A percentile compares a stretch with the other conserved stretches of the same genome.
These are phyloP conservation scores for Aspergillus ostianus DNA, from an alignment of 495 filamentous ascomycete species.

Conservation along the genomic window DNA sequence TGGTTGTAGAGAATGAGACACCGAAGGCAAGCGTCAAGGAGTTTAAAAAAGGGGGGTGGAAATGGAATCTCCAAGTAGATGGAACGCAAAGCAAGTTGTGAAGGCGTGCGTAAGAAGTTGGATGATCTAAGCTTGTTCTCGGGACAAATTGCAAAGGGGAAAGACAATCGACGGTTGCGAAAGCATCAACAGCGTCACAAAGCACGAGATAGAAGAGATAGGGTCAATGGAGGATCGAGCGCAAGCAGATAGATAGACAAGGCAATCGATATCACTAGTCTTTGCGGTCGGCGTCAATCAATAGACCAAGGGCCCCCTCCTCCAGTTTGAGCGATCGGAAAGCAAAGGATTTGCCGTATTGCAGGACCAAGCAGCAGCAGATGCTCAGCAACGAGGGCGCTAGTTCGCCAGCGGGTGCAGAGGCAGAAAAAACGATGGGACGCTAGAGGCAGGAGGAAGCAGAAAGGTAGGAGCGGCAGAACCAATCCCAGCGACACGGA, in stretches of 20 bases:
- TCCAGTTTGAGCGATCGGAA: constrained; percentile 19
- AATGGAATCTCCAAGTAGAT: constrained; percentile 1
- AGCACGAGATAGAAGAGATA: constrained; percentile 16
- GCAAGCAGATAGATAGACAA: constrained; percentile 14
- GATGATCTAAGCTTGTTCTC: constrained; percentile 16
- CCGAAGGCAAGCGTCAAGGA: background rate
- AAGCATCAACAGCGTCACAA: constrained; percentile 1
- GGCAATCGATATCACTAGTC: constrained; percentile 20
- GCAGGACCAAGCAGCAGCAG: constrained; percentile 21
- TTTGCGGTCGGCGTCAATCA: constrained; percentile 6
- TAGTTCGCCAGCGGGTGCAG: constrained; percentile 22
- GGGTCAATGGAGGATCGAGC: constrained; percentile 11
- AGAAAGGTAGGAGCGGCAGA: constrained; percentile 21
- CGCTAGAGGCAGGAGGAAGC: constrained; percentile 21
- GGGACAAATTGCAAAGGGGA: constrained; percentile 17
- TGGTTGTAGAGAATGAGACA: background rate
- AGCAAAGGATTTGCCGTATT: constrained; percentile 22
- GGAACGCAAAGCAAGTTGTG: background rate
- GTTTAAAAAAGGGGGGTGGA: constrained; percentile 5
- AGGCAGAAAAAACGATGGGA: constrained; percentile 13
- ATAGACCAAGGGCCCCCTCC: constrained; percentile 9
- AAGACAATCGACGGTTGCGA: constrained; percentile 2
- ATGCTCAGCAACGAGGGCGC: constrained; percentile 16
- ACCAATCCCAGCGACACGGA: constrained; percentile 35
- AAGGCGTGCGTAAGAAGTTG: constrained; percentile 11